phyloP scores from a whole-genome alignment of 225 moss, liverwort and hornwort genomes.

The Sphagnum tenellum region DNA sequence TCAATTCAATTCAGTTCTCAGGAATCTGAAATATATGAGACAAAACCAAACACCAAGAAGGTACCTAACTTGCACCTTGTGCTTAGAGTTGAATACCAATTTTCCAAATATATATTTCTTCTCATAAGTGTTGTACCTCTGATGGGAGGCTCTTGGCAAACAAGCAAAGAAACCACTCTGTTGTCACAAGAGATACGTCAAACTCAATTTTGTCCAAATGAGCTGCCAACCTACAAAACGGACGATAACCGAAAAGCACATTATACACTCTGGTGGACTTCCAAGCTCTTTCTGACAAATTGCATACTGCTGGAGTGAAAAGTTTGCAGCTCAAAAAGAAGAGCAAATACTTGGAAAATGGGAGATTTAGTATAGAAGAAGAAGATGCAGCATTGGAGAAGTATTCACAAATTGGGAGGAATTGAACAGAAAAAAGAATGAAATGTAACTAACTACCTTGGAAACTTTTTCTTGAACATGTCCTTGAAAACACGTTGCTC shows the following conservation, averaged over 20 bases:
- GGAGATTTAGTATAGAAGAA: background rate
- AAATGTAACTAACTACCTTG: conserved; percentile 30
- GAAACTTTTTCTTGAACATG: conserved; percentile 77
- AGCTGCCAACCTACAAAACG: conserved; percentile 44
- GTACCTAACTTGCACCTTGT: too few relatives aligned
- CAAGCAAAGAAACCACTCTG: conserved; percentile 95
- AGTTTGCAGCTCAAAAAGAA: background rate
- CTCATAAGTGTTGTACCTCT: conserved; percentile 36
- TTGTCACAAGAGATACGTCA: conserved; percentile 81
- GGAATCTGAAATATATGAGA: too few relatives aligned
- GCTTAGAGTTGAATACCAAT: background rate
- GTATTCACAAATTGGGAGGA: too few relatives aligned
- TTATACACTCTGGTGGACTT: background rate
- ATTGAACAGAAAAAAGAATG: background rate
- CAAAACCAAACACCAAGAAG: too few relatives aligned
- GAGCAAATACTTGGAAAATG: background rate
- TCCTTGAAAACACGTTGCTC: conserved; percentile 95
- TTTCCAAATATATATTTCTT: background rate
- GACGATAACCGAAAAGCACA: conserved; percentile 1
- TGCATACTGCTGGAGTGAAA: background rate
- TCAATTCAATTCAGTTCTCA: too few relatives aligned
- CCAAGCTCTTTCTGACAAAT: background rate
- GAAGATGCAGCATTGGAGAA: background rate
- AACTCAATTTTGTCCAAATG: conserved; percentile 89
- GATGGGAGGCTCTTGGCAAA: conserved; percentile 94